phyloP scores from a whole-genome alignment of 140 eudicot genomes.

The Anethum foeniculum region DNA sequence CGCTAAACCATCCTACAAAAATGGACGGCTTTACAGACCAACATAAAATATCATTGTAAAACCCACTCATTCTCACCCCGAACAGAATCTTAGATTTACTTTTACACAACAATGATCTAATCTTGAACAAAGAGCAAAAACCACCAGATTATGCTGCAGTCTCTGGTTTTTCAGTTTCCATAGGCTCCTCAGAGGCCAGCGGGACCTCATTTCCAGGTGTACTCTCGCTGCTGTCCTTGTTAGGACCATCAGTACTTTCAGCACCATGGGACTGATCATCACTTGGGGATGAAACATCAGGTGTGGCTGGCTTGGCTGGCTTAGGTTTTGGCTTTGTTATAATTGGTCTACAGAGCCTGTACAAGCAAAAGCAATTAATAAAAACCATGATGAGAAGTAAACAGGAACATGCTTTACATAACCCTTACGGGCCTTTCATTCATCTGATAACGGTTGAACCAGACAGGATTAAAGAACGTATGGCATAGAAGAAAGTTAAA shows the following conservation, averaged over 20 bases:
- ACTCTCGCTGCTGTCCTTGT: not conserved
- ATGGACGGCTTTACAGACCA: slow-evolving; percentile 1
- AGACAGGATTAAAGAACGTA: not conserved
- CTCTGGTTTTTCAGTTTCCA: slow-evolving; percentile 18
- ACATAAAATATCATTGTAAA: not conserved
- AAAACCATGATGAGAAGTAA: not conserved
- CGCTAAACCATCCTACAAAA: not conserved
- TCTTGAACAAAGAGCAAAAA: not conserved
- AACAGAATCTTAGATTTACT: not conserved
- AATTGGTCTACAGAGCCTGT: slow-evolving; percentile 78
- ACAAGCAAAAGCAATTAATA: not conserved
- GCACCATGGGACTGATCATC: slow-evolving; percentile 11
- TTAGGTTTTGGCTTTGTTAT: slow-evolving; percentile 78
- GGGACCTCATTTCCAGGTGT: not conserved
- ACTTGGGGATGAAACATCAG: slow-evolving; percentile 32
- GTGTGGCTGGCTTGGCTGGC: slow-evolving; percentile 73
- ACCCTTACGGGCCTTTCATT: not conserved
- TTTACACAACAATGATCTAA: not conserved
- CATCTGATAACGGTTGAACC: not conserved
- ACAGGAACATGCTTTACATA: not conserved
- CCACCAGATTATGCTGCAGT: slow-evolving; percentile 3
- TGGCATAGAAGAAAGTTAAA: not conserved
- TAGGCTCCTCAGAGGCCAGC: slow-evolving; percentile 16
- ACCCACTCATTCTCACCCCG: not conserved
- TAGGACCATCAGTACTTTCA: not conserved